Conservation (phyloP, 495 filamentous ascomycete species). For the Cryomyces minteri region DNA sequence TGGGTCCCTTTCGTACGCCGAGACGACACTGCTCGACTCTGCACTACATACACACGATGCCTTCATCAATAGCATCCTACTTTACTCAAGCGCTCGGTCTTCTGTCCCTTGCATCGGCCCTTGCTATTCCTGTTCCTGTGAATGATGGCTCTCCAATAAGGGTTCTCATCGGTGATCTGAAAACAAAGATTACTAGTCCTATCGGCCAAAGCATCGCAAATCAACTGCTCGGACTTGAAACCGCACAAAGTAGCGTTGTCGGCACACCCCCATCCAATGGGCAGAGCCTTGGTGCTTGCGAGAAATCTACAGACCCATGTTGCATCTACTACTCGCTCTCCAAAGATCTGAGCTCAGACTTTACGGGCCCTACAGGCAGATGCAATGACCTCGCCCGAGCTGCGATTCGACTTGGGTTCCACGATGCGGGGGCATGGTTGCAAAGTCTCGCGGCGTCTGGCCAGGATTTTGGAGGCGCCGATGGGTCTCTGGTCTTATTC, state of each 20-base stretch:
- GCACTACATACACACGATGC: too few species aligned
- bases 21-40: too few species aligned
- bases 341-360: background rate
- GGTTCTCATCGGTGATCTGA: conserved; percentile 6
- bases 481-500: conserved; percentile 11
- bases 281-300: background rate
- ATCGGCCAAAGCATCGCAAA: conserved; percentile 7
- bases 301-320: background rate
- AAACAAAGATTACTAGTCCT: conserved; percentile 2
- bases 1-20: too few species aligned
- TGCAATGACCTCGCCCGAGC: conserved; percentile 11
- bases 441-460: conserved; percentile 3
- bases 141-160: too few species aligned
- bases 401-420: conserved; percentile 15
- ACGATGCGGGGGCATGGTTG: conserved; percentile 15
- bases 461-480: conserved; percentile 6
- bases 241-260: background rate
- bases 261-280: background rate
- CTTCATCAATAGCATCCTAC: too few species aligned
- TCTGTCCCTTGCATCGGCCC: too few species aligned
- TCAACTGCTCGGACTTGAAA: conserved; percentile 4
- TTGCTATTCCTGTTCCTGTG: too few species aligned
- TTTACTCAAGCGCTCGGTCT: too few species aligned
- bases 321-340: background rate
- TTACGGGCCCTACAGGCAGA: conserved; percentile 11